Evolutionary conservation across 2,329 filamentous ascomycete genomes (phyloP), one percentile per base, ranked within the genome.

Genomic region (Colletotrichum tropicale): DNA sequence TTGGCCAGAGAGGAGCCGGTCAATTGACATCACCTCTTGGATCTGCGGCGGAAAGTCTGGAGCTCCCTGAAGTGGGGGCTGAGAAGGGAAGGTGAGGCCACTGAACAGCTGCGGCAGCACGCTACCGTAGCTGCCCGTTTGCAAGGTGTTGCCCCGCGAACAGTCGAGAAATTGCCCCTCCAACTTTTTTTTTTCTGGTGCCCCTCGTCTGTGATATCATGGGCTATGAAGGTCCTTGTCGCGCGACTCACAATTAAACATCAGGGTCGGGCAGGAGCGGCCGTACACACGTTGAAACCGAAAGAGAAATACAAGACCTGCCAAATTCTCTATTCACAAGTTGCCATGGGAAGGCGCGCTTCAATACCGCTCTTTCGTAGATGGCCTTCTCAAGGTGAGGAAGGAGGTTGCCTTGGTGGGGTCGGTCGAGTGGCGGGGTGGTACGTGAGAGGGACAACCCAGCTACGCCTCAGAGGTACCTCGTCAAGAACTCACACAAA

Each of bases 81-180:
- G 58, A 12, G 68, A 60, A 60, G 15, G 56, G 36, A 18, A 48
- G 26, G 62, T 67, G 62, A 75, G 73, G 62, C 62, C 61, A 65
- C 55, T 38, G 70, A 66, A 32, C 1, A 38, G 21, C 18, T 38
- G 61, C 61, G 61, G 52, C 34, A 30, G 61, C 30, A 64, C 64
- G 43, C 64, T 30, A 55, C 64, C 30, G 66, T 28, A 28, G 16
- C 61, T 61, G 70, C 55, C 69, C 74, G 70, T 73, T 73, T 73
- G 74, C 55, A 32, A 34, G 69, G 73, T 72, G 73, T 70, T 70
- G 71, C 71, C 71, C 71, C 67, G 71, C 58, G 67, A 74, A 71
- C 70, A 69, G 58, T 16, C 34, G 30, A 38, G 26, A 24, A 26
- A 72, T 24, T 75, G 34, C 72, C 72, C 72, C 72, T 75, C 72